Base-by-base conservation (phyloP, 345 rosid species). In the Moricandia arvensis region DNA sequence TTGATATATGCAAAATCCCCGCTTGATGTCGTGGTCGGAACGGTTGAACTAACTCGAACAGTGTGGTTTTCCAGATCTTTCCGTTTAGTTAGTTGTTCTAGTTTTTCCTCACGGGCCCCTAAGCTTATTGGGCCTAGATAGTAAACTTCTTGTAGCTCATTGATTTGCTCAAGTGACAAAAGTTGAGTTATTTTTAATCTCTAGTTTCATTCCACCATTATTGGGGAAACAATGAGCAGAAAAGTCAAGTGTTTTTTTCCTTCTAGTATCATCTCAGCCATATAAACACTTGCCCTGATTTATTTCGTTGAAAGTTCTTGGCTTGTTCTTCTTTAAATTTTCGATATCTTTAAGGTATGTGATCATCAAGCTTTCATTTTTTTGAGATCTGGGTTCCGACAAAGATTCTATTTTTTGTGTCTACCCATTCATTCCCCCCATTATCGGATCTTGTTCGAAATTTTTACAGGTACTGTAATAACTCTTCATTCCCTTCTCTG, bases 311-410 rank as follows among this genome's bases (percentile, higher is more conserved):
- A 47, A 47, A 67, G 34, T 61, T 58, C 51, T 34, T 61, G 67
- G 7, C 75, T 71, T 71, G 21, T 71, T 59, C 66, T 1, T 21
- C 27, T 35, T n/a, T n/a, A 47, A 62, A 30, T 51, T 53, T 34
- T 59, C 49, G 41, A 72, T 72, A 78, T 78, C 73, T 72, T 77
- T 41, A 45, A 63, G 54, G 26, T 33, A 24, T n/a, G n/a, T n/a
- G n/a, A n/a, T 57, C 68, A 72, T 78, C 81, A 61, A 72, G 73
- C 77, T 47, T 54, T 17, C 21, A 7, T 67, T 41, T n/a, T n/a
- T 67, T 62, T 61, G 60, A 79, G 81, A 79, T 79, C 81, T 79
- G 81, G 75, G 78, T 58, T 79, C 71, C 24, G 78, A 68, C 71
- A 73, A 73, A 73, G 78, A 60, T 79, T 79, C 77, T 35, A 2